A percentile compares a stretch with the other conserved stretches of the same genome.
phyloP scores from a whole-genome alignment of 2,329 filamentous ascomycete genomes.

The Aspergillus floridensis region DNA sequence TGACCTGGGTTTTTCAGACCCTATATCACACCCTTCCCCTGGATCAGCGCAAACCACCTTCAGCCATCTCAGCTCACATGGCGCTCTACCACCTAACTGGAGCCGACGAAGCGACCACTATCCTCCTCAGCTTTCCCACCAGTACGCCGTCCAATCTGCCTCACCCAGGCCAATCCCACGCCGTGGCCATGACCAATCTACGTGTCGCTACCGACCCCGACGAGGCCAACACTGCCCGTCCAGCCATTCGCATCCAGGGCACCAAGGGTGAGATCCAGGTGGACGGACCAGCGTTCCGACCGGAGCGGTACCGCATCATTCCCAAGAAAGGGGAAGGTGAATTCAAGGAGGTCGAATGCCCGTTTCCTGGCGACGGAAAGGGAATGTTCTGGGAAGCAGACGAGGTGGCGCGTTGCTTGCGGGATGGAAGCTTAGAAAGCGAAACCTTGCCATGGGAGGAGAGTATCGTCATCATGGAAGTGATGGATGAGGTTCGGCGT shows the following conservation, averaged over 20 bases:
- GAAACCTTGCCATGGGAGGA: conserved; percentile 68
- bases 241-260: conserved; percentile 76
- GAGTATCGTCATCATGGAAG: conserved; percentile 81
- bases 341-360: conserved; percentile 37
- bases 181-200: conserved; percentile 67
- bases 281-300: conserved; percentile 67
- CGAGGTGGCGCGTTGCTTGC: conserved; percentile 70
- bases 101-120: conserved; percentile 73
- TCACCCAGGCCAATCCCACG: conserved; percentile 57
- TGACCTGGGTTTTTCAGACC: conserved; percentile 89
- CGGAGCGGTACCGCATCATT: conserved; percentile 64
- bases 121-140: conserved; percentile 72
- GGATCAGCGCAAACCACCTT: conserved; percentile 62
- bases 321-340: conserved; percentile 51
- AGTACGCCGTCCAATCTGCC: conserved; percentile 43
- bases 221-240: conserved; percentile 57
- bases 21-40: conserved; percentile 75
- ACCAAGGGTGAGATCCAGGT: conserved; percentile 80
- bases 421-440: conserved; percentile 76
- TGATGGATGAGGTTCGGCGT: conserved; percentile 67
- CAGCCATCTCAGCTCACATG: conserved; percentile 64
- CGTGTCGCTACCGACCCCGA: conserved; percentile 63
- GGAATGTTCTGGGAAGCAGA: conserved; percentile 91
- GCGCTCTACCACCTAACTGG: conserved; percentile 70
- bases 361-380: conserved; percentile 61